Base-by-base conservation (phyloP, 1,139 yeast species). In the Yamadazyma epiphylla region DNA sequence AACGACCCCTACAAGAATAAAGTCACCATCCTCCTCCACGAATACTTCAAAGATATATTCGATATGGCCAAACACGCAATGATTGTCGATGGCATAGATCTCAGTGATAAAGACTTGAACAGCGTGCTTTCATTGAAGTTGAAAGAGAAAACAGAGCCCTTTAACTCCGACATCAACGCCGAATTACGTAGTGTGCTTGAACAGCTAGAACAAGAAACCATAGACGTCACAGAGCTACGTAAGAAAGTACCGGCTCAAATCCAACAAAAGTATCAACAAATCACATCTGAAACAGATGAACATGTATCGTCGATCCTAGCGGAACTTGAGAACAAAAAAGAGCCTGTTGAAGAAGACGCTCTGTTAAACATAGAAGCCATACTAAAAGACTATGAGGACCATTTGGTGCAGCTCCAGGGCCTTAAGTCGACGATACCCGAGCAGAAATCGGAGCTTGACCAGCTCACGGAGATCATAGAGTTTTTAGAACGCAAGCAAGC, bases 191-290 rank as follows among this genome's bases (percentile, higher is more conserved):
- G 64, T 28, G 47, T 74, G 23, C 67, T 80, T 38, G 65, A 65
- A 30, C 64, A 66, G 27, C 77, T 80, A 36, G 88, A 81, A 40
- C 68, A 64, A 27, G 75, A 74, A 38, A 74, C 83, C 0, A 66
- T 73, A 2, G 66, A 60, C 31, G 67, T 77, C 16, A 69, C 84
- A 0, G 55, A 58, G 22, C 51, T 77, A 32, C 56, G 87, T 28
- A 59, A 74, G 29, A 64, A 63, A n/a, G 57, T 72, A n/a, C 87
- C 86, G 0, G 40, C 40, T 9, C 46, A 46, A 33, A 61, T 65
- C 5, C 43, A 43, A 10, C 42, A 42, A 9, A 48, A 46, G 17
- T 67, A 64, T 38, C 46, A 51, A 11, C 42, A 48, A 17, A 42
- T 67, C 24, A 58, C 63, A 3, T 33, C 34, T 8, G 37, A 40